A percentile compares a stretch with the other conserved stretches of the same genome.
These are phyloP conservation scores for Monilinia aucupariae DNA, from an alignment of 2,329 filamentous ascomycete genomes.

Conservation along the genomic window DNA sequence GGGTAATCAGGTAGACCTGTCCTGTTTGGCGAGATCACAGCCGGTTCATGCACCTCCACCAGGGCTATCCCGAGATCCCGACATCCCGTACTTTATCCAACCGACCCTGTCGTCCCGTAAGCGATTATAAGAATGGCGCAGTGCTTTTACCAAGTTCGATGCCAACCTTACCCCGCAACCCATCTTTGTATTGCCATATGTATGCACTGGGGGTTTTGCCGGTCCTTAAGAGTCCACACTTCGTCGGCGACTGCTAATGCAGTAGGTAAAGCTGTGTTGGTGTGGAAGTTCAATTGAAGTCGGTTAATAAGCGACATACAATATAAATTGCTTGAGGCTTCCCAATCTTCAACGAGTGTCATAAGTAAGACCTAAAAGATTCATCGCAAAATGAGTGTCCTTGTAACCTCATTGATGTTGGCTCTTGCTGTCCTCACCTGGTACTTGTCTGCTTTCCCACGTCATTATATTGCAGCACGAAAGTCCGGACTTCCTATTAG, in stretches of 20 bases:
- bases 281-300: background rate
- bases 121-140: background rate
- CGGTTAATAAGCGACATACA: background rate
- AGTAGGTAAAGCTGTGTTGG: background rate
- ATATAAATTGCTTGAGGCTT: background rate
- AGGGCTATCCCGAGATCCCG: too few species aligned
- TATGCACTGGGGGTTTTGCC: too few species aligned
- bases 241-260: background rate
- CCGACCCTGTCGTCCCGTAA: background rate
- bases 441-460: conserved; percentile 9
- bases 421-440: background rate
- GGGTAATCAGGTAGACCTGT: too few species aligned
- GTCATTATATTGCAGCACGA: conserved; percentile 16
- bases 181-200: background rate
- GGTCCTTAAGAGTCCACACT: too few species aligned
- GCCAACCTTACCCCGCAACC: background rate
- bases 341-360: background rate
- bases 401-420: background rate
- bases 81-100: conserved; percentile 7
- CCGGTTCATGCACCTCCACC: too few species aligned
- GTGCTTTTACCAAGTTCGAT: background rate
- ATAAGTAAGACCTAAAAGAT: background rate
- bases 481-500: conserved; percentile 19
- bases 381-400: background rate
- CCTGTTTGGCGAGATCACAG: too few species aligned